These are phyloP conservation scores for Neonectria magnoliae DNA, from an alignment of 2,329 filamentous ascomycete species.

Conservation along the genomic window DNA sequence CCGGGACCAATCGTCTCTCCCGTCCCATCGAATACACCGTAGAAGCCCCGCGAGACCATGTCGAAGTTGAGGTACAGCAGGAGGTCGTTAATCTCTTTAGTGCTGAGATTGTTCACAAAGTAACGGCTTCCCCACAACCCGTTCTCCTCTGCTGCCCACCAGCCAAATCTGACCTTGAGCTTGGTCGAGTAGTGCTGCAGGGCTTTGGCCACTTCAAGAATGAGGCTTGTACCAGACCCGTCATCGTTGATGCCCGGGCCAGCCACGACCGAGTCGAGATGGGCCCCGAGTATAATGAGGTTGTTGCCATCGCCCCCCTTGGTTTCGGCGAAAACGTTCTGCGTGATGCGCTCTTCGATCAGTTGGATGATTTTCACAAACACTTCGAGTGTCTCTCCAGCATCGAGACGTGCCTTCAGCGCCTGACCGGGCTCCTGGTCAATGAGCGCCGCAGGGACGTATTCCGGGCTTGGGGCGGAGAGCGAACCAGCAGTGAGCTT, in stretches of 20 bases:
- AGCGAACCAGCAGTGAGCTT: conserved; percentile 46
- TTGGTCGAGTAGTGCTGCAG: conserved; percentile 49
- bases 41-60: conserved; percentile 51
- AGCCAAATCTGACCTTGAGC: conserved; percentile 53
- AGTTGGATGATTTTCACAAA: conserved; percentile 49
- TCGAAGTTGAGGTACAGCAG: conserved; percentile 54
- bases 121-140: conserved; percentile 49
- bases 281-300: conserved; percentile 54
- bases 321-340: conserved; percentile 59
- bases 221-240: conserved; percentile 53
- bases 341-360: conserved; percentile 52
- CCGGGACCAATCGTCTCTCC: conserved; percentile 50
- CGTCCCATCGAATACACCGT: conserved; percentile 49
- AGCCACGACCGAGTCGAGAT: conserved; percentile 55
- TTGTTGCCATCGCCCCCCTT: conserved; percentile 55
- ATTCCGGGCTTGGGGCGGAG: conserved; percentile 40
- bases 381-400: conserved; percentile 47
- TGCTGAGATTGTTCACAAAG: conserved; percentile 51
- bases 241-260: conserved; percentile 60
- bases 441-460: conserved; percentile 43
- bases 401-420: conserved; percentile 44
- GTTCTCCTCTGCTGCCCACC: conserved; percentile 59
- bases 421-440: conserved; percentile 44
- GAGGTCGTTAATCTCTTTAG: conserved; percentile 46
- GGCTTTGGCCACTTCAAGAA: conserved; percentile 54